Base-by-base conservation (phyloP, 169 alveolate species). In the Sarcocystis neurona region DNA sequence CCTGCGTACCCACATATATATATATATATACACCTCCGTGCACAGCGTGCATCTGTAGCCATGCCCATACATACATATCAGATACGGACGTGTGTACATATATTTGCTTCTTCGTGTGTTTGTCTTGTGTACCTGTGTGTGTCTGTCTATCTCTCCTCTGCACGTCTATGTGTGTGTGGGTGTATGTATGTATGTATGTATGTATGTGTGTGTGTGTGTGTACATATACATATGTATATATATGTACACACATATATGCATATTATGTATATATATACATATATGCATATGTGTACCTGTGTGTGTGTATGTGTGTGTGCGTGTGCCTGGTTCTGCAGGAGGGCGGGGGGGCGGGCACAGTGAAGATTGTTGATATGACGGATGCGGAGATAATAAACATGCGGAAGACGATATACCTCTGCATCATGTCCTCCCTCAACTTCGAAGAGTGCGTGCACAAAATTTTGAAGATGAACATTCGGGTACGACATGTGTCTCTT, bases 371-470 rank as follows among this genome's bases (percentile, higher is more conserved):
- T 47, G 99, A 98, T 93, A 95, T 95, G 92, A 97, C 99, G 23
- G 99, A 98, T 77, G 98, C 97, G 90, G 99, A 98, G 84, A 90
- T 97, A 79, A 95, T 98, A 10, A 97, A 97, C 93, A 93, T 98
- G 89, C 90, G 99, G 84, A 97, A 98, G 94, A 97, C 97, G 79
- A 96, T 99, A 63, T 99, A 99, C 94, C 94, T 99, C 74, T 97
- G 98, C 87, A 98, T 99, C 72, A 98, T 98, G 98, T 97, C 99
- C 60, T 96, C 99, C 30, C 97, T 98, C 48, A 99, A 98, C 91
- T 98, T 94, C 92, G 99, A 99, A 93, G 99, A 99, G 93, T 98
- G 99, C 89, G 98, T 97, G 12, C 99, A 98, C 95, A 99, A 98
- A 94, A 93, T 99, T 63, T 92, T 99, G 84, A 99, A 98, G 92